Evolutionary conservation across 805 yeast species (phyloP).

Genomic region (Priceomyces melissophilus): DNA sequence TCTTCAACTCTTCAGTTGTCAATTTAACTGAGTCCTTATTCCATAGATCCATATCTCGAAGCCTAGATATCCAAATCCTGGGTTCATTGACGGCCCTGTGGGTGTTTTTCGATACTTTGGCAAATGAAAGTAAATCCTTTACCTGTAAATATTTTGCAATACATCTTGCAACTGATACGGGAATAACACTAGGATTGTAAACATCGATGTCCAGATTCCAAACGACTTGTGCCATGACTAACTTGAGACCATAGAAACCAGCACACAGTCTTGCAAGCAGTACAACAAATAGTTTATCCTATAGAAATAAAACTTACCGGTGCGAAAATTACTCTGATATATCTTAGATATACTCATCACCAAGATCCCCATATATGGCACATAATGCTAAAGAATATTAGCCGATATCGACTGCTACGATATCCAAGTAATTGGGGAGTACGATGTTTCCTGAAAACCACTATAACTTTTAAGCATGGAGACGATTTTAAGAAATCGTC

Average conservation of each 20-base stretch:
- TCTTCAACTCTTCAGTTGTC: neutral
- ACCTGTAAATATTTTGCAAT: conserved; percentile 33
- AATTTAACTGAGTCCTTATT: conserved; percentile 12
- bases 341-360: neutral
- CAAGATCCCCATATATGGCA: conserved; percentile 4
- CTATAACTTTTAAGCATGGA: neutral
- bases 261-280: neutral
- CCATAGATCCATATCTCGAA: conserved; percentile 39
- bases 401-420: conserved; percentile 7
- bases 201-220: conserved; percentile 47
- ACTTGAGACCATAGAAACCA: too few relatives aligned
- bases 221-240: conserved; percentile 39
- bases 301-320: too few relatives aligned
- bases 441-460: neutral
- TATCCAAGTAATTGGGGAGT: neutral
- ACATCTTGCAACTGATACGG: conserved; percentile 32
- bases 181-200: conserved; percentile 36
- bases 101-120: conserved; percentile 37
- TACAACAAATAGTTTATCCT: too few relatives aligned
- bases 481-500: neutral
- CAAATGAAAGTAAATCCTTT: conserved; percentile 37
- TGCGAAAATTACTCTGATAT: neutral
- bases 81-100: conserved; percentile 36
- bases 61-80: conserved; percentile 35
- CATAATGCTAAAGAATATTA: conserved; percentile 6